These are phyloP conservation scores for Pleurostoma richardsiae DNA, from an alignment of 2,329 filamentous ascomycete genomes.

Conservation along the genomic window DNA sequence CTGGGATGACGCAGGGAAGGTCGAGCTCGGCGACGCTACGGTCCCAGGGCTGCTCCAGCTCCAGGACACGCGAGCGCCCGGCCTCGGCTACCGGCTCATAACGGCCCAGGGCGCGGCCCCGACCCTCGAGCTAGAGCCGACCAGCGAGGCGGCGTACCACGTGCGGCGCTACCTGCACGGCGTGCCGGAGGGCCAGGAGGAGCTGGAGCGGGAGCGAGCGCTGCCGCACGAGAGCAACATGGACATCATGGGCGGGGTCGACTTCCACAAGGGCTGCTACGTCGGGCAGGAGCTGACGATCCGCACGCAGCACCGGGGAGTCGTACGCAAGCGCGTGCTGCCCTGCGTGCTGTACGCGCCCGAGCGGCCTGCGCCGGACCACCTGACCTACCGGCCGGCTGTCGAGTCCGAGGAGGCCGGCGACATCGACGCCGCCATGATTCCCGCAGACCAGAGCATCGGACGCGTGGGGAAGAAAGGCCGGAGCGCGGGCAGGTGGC, in stretches of 20 bases:
- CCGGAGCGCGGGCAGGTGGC: slow-evolving; percentile 75
- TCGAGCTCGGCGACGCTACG: slow-evolving; percentile 20
- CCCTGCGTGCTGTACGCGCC: slow-evolving; percentile 68
- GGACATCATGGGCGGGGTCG: slow-evolving; percentile 78
- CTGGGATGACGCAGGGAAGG: slow-evolving; percentile 54
- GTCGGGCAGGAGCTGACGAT: slow-evolving; percentile 96
- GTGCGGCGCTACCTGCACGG: slow-evolving; percentile 75
- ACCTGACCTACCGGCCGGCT: slow-evolving; percentile 41
- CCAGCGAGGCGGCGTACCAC: slow-evolving; percentile 58
- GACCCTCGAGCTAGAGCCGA: slow-evolving; percentile 31
- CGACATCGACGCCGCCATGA: slow-evolving; percentile 21
- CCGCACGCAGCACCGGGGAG: slow-evolving; percentile 87
- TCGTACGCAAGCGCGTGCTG: slow-evolving; percentile 85
- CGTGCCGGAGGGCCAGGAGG: slow-evolving; percentile 73
- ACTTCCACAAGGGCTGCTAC: slow-evolving; percentile 96
- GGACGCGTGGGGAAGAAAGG: slow-evolving; percentile 49
- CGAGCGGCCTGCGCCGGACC: slow-evolving; percentile 28
- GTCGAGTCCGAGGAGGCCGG: slow-evolving; percentile 13
- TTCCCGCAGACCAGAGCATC: slow-evolving; percentile 44
- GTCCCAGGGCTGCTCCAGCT: slow-evolving; percentile 10
- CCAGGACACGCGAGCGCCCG: slow-evolving; percentile 34
- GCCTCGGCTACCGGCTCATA: slow-evolving; percentile 33
- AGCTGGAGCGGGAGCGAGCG: slow-evolving; percentile 66
- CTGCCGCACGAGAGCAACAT: slow-evolving; percentile 88
- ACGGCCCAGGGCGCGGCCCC: slow-evolving; percentile 20